phyloP scores from a whole-genome alignment of 257 asterid species.

The Solanum chmielewskii region DNA sequence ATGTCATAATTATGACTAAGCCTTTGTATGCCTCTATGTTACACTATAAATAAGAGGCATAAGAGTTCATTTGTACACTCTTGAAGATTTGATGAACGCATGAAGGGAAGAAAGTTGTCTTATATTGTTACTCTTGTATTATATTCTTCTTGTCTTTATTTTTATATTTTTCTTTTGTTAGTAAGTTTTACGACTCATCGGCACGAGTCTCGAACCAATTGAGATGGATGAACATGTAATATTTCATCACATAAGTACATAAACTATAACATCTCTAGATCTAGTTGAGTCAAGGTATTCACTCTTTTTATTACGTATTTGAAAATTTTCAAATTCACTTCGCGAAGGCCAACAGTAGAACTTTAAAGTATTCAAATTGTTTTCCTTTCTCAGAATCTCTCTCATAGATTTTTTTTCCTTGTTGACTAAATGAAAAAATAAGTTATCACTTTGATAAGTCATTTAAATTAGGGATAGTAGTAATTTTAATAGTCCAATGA shows the following conservation, averaged over 20 bases:
- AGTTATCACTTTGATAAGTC: neutral
- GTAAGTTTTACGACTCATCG: too few relatives aligned
- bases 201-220: neutral
- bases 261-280: neutral
- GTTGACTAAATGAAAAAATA: neutral
- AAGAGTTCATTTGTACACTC: neutral
- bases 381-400: neutral
- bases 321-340: neutral
- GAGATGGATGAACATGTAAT: neutral
- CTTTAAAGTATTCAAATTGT: too few relatives aligned
- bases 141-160: too few relatives aligned
- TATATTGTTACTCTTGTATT: neutral
- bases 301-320: neutral
- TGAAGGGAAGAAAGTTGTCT: neutral
- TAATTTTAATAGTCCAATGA: neutral
- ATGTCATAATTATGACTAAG: neutral
- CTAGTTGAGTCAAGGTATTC: neutral
- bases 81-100: neutral
- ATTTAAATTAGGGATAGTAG: neutral
- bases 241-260: neutral
- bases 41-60: neutral
- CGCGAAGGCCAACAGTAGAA: neutral
- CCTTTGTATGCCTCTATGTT: neutral
- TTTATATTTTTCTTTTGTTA: neutral
- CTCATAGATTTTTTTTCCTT: neutral